A percentile compares a stretch with the other conserved stretches of the same genome.
These are phyloP conservation scores for Xylaria hypoxylon DNA, from an alignment of 2,329 filamentous ascomycete species.

Conservation along the genomic window DNA sequence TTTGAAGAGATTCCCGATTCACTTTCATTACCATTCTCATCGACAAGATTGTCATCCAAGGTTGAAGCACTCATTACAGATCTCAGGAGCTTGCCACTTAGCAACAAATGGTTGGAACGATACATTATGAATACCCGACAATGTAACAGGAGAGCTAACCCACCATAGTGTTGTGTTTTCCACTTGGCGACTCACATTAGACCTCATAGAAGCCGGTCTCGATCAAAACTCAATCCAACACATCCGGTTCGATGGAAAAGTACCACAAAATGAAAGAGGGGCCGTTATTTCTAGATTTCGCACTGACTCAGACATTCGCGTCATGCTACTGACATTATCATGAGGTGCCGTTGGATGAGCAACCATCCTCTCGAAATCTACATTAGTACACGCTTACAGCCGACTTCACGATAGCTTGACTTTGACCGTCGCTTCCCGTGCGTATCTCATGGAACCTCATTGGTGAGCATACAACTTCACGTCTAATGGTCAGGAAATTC, in stretches of 20 bases:
- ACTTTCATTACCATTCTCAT: not conserved
- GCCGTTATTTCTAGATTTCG: constrained; percentile 56
- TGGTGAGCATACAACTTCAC: constrained; percentile 48
- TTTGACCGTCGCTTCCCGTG: constrained; percentile 60
- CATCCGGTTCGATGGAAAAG: constrained; percentile 61
- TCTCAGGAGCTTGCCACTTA: not conserved
- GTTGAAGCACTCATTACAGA: constrained; percentile 19
- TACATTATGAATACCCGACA: not conserved
- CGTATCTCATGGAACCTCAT: constrained; percentile 63
- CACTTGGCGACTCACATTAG: constrained; percentile 61
- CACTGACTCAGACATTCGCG: constrained; percentile 51
- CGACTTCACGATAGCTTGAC: constrained; percentile 48
- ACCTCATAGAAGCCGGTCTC: constrained; percentile 58
- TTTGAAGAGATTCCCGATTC: constrained; percentile 42
- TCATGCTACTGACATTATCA: constrained; percentile 62
- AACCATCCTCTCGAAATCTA: not conserved
- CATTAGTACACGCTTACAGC: constrained; percentile 42
- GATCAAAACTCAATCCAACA: constrained; percentile 50
- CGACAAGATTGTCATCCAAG: constrained; percentile 4
- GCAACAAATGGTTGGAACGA: constrained; percentile 13
- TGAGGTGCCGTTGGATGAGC: constrained; percentile 64
- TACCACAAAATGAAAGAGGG: constrained; percentile 56
- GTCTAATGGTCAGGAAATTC: not conserved
- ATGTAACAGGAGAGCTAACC: not conserved
- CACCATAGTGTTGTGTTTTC: constrained; percentile 62